Conservation (phyloP, 2,329 filamentous ascomycete species). For the Talaromyces sp. region DNA sequence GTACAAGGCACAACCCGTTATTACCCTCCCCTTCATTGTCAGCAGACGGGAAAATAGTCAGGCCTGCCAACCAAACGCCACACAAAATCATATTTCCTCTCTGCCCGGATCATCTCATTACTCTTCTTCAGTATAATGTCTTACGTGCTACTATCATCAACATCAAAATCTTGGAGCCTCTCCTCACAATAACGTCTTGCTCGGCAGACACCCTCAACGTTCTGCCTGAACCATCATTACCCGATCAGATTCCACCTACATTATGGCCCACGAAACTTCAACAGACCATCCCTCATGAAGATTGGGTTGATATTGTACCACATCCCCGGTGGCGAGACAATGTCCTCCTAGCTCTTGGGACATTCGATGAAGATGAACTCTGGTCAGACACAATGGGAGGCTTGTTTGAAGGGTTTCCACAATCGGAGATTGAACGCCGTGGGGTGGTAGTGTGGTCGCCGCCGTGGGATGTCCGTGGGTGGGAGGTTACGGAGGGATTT, state of each 20-base stretch:
- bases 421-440: conserved; percentile 10
- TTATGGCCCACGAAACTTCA: conserved; percentile 11
- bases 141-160: conserved; percentile 8
- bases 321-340: conserved; percentile 14
- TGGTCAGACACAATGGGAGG: conserved; percentile 14
- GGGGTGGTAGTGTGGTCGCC: conserved; percentile 15
- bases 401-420: conserved; percentile 11
- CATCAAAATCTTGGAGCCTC: background rate
- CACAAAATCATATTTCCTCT: conserved; percentile 10
- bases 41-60: background rate
- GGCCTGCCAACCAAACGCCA: conserved; percentile 24
- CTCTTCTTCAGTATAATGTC: conserved; percentile 16
- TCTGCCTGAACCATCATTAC: conserved; percentile 2
- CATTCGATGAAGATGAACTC: conserved; percentile 13
- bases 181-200: conserved; percentile 1
- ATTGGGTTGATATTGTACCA: conserved; percentile 10
- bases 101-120: conserved; percentile 10
- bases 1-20: background rate
- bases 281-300: conserved; percentile 13
- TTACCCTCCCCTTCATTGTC: background rate
- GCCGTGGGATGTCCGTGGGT: conserved; percentile 16
- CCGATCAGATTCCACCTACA: background rate
- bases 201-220: conserved; percentile 5
- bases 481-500: conserved; percentile 15
- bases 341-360: conserved; percentile 5